Conservation (phyloP, 2,329 filamentous ascomycete genomes). For the Phoma sp. region DNA sequence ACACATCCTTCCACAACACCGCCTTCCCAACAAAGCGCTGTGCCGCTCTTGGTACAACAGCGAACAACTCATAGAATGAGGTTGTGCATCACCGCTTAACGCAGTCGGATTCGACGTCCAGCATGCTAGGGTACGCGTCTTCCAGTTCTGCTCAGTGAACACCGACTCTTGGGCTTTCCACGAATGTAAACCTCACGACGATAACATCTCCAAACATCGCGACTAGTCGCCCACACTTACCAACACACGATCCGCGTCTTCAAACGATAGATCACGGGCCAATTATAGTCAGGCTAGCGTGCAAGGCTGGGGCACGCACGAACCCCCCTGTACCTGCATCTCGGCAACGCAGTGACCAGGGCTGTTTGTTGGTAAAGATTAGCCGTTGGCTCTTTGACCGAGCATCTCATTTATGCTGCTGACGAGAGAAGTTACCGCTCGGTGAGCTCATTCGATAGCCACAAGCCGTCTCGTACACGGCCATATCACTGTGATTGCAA, state of each 20-base stretch:
- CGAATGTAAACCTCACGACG: conserved; percentile 7
- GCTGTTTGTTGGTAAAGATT: conserved; percentile 17
- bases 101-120: not conserved
- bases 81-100: not conserved
- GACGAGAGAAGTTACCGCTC: not conserved
- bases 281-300: conserved; percentile 22
- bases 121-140: not conserved
- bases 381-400: conserved; percentile 22
- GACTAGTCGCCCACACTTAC: conserved; percentile 20
- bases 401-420: conserved; percentile 12
- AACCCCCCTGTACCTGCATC: conserved; percentile 34
- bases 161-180: not conserved
- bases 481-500: not conserved
- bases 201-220: conserved; percentile 20
- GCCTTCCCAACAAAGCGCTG: conserved; percentile 1
- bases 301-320: conserved; percentile 22
- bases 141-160: not conserved
- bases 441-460: not conserved
- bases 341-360: conserved; percentile 15
- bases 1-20: not conserved
- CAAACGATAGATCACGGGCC: conserved; percentile 23
- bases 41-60: conserved; percentile 1
- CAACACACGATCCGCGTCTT: conserved; percentile 19
- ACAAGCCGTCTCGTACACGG: not conserved
- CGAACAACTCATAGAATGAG: not conserved